Evolutionary conservation across 805 yeast genomes (phyloP), one percentile per base, ranked within the genome.

Genomic region (Metschnikowia cubensis): DNA sequence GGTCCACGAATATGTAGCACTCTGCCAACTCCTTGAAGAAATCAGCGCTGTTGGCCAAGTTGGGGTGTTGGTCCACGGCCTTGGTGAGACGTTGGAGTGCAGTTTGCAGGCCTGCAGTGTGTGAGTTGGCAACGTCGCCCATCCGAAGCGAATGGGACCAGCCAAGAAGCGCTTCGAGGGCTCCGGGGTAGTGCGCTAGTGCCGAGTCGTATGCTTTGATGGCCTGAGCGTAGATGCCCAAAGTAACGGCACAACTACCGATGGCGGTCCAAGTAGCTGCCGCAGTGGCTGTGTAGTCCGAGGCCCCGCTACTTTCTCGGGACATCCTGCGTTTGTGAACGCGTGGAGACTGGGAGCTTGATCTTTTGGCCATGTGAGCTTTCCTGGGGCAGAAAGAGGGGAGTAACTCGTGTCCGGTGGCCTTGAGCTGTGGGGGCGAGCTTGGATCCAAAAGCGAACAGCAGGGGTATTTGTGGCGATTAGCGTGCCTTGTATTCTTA

Each of bases 1-100:
- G 70, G 34, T 78, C 76, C 7, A 76, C 55, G 11, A 72, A 60
- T 13, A 77, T 57, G 56, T 81, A 81, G 48, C 82, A 75, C 51
- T 78, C 80, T 0, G 81, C 74, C 46, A 81, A 65, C 57, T 80
- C 84, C 45, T 69, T 73, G 70, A 79, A 76, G 4, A 81, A 55
- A 5, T 57, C 53, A 0, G 75, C 54, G 44, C 74, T 75, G 42
- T 68, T 68, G 31, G 69, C 61, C 20, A 81, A 59, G 1, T 64
- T 63, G 2, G 76, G 75, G 50, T 61, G 70, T 18, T 59, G 57
- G 11, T 67, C 71, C 42, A 77, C 63, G 3, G 77, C 63, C 25
- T 68, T 59, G 47, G 68, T 71, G 15, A 79, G 60, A 5, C 73
- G 57, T 37, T 71, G 76, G 10, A 76, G 69, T 4, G 79, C 66